Base-by-base conservation (phyloP, 1,284 basidiomycete species). In the Pascua sp. region DNA sequence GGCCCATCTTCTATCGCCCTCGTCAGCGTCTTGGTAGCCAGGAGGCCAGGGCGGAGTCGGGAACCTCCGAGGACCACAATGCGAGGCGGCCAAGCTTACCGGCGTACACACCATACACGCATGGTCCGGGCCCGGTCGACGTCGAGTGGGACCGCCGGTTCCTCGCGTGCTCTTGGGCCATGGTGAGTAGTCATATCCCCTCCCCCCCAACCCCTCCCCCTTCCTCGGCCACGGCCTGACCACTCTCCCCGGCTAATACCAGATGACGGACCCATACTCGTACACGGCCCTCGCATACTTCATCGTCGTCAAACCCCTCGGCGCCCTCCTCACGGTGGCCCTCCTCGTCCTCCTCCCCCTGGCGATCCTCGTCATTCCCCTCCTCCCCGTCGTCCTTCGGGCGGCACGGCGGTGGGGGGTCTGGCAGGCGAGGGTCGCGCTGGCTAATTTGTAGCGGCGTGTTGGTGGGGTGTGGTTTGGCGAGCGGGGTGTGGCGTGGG, bases 271-370 rank as follows among this genome's bases (percentile, higher is more conserved):
- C 61, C 68, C 74, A 51, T 71, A 73, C 49, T 76, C 74, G 3
- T 78, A 78, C 60, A 69, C 73, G 4, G 70, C 74, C 11, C 63
- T 78, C 11, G 69, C 68, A 12, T 77, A 78, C 54, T 72, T 78
- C 49, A 60, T 78, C 1, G 68, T 78, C 51, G 69, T 74, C 59
- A 78, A 78, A 63, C 72, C 75, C 2, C 50, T 76, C 42, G 64
- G 73, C 51, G 70, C 70, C 5, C 67, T 78, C 5, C 66, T 75
- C 48, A 71, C 70, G 1, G 68, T 78, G 49, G 59, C 67, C 37
- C 62, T 75, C 36, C 42, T 72, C 15, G 68, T 63, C 9, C 59
- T 75, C 4, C 57, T 75, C 41, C 69, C 73, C 5, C 41, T 76
- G 12, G 62, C 57, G 2, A 16, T 69, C 8, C 70, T 56, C 3